Evolutionary conservation across 108 stramenopile species (phyloP).

Genomic region (Skeletonema potamos): DNA sequence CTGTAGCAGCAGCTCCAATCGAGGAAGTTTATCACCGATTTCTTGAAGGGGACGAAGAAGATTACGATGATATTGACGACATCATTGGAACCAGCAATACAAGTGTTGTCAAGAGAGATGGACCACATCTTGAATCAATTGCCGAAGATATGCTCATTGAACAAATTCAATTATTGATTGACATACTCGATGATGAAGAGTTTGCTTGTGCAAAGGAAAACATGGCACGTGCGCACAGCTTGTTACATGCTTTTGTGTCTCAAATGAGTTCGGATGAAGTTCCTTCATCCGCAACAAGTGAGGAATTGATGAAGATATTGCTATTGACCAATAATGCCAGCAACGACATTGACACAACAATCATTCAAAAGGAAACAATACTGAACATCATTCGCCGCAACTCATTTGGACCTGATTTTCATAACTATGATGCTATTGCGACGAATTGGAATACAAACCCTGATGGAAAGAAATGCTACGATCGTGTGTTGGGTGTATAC

Average conservation of each 20-base stretch:
- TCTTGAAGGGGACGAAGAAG: slow-evolving; percentile 1
- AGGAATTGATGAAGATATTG: slow-evolving; percentile 20
- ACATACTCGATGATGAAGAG: not conserved
- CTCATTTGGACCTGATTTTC: slow-evolving; percentile 85
- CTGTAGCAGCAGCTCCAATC: slow-evolving; percentile 48
- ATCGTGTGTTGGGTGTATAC: slow-evolving; percentile 66
- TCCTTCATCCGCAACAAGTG: not conserved
- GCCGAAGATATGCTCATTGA: slow-evolving; percentile 56
- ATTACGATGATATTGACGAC: not conserved
- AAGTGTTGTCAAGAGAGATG: not conserved
- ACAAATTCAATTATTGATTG: slow-evolving; percentile 37
- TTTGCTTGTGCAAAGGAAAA: not conserved
- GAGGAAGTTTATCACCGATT: slow-evolving; percentile 28
- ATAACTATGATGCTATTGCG: slow-evolving; percentile 53
- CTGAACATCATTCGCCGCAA: slow-evolving; percentile 59
- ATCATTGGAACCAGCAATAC: not conserved
- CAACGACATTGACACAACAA: not conserved
- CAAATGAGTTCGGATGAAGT: slow-evolving; percentile 46
- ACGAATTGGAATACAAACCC: slow-evolving; percentile 23
- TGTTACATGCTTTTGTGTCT: slow-evolving; percentile 19
- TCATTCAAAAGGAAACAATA: slow-evolving; percentile 39
- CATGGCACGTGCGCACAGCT: not conserved
- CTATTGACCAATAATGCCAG: not conserved
- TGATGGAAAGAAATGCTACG: slow-evolving; percentile 20
- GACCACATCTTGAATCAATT: slow-evolving; percentile 46